A percentile compares a stretch with the other conserved stretches of the same genome.
phyloP scores from a whole-genome alignment of 2,329 filamentous ascomycete genomes.

The Mollisiaceae sp. region DNA sequence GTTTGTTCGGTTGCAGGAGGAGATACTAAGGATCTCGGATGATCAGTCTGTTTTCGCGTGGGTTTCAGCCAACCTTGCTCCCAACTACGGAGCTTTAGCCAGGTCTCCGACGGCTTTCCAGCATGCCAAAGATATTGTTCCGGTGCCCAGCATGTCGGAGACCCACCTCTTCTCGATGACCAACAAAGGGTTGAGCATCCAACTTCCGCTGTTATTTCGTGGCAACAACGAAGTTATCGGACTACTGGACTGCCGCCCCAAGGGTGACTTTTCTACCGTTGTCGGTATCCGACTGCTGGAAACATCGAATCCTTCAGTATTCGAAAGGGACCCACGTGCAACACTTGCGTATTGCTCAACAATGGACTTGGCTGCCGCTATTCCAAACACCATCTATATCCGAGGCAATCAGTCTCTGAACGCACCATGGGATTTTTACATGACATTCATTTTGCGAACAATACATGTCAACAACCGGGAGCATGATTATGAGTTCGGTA shows the following conservation, averaged over 20 bases:
- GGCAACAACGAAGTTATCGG: neutral
- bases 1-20: slow-evolving; percentile 22
- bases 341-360: neutral
- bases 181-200: neutral
- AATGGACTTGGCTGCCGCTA: neutral
- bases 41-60: slow-evolving; percentile 7
- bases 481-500: neutral
- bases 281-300: neutral
- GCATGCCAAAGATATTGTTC: neutral
- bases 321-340: neutral
- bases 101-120: neutral
- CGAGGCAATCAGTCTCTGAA: slow-evolving; percentile 2
- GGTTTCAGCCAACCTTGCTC: neutral
- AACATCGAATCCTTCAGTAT: slow-evolving; percentile 2
- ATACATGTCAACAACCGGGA: neutral
- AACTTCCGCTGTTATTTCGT: neutral
- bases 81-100: neutral
- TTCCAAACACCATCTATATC: neutral
- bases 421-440: slow-evolving; percentile 5
- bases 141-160: neutral
- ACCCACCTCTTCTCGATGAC: neutral
- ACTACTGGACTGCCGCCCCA: neutral
- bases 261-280: neutral
- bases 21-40: neutral
- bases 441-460: neutral